These are phyloP conservation scores for Lipomyces spencermartinsiae DNA, from an alignment of 805 yeast species.

Conservation along the genomic window DNA sequence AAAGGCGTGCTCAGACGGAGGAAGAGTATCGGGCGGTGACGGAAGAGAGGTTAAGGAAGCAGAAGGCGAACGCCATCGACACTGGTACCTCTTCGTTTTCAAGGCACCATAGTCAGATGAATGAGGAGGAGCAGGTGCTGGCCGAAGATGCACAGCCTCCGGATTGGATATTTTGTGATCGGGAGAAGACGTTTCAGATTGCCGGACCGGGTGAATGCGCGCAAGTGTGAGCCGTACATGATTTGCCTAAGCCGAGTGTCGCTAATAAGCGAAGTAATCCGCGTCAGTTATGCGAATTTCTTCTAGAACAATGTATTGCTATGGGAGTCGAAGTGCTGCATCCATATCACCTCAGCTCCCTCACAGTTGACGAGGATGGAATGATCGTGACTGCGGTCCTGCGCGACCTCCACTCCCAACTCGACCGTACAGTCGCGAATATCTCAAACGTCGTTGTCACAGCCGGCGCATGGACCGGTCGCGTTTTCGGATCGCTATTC, in stretches of 20 bases:
- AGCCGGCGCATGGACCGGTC: constrained; percentile 38
- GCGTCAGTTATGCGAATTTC: constrained; percentile 30
- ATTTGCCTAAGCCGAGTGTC: neutral
- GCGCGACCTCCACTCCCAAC: constrained; percentile 21
- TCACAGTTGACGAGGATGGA: constrained; percentile 10
- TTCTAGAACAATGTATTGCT: constrained; percentile 24
- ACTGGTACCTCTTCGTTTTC: neutral
- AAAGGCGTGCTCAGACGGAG: constrained; percentile 2
- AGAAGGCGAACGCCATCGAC: neutral
- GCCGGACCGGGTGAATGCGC: constrained; percentile 35
- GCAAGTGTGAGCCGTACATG: constrained; percentile 24
- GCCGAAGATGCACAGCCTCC: constrained; percentile 28
- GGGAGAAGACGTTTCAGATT: constrained; percentile 26
- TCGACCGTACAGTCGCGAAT: constrained; percentile 7
- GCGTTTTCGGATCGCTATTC: constrained; percentile 28
- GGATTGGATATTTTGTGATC: constrained; percentile 35
- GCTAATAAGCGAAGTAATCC: constrained; percentile 26
- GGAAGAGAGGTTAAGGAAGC: constrained; percentile 14
- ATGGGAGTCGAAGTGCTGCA: constrained; percentile 34
- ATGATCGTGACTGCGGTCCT: constrained; percentile 21
- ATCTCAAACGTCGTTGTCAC: constrained; percentile 32
- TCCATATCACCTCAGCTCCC: constrained; percentile 28
- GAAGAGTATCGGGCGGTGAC: constrained; percentile 13
- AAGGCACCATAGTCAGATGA: constrained; percentile 8
- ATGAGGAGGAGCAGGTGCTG: constrained; percentile 22